Evolutionary conservation across 208 protist genomes (phyloP), one percentile per base, ranked within the genome.

Genomic region (Leishmania gerbilli): DNA sequence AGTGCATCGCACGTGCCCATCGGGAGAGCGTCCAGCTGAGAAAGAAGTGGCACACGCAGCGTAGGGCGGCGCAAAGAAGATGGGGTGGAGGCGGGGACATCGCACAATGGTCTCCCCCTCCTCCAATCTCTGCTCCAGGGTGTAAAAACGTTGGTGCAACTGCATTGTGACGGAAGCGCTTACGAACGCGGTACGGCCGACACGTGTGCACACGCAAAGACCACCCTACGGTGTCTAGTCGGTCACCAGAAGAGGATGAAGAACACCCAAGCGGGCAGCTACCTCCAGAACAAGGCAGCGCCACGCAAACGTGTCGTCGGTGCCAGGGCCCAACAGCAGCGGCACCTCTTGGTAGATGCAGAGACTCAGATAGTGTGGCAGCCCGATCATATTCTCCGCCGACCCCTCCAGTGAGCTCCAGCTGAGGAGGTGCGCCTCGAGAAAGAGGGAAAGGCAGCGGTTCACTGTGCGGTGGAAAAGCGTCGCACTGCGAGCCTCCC

Each of bases 391-490:
- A 1, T 85, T 76, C 17, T 84, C 76, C 79, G 90, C 92, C 51
- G 75, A 86, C 17, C 79, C 80, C 76, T 96, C 93, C 8, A 95
- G 78, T 37, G 93, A 80, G 76, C 91, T 95, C 88, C 91, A 95
- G 55, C 74, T 81, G 47, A 80, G 76, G n/a, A 92, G 67, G 77
- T 94, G 90, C 42, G 79, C 67, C 81, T 94, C 90, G 8, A 85
- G 87, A 24, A 94, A 85, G 17, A 88, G 47, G 64, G 79, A 55
- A 24, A 95, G 77, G 37, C 85, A 87, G 71, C 89, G 83, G 42
- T 62, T 56, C 21, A 91, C 74, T 19, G 84, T 84, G 6, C 65
- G 27, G 19, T 83, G 74, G 71, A 93, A 95, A 1, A 75, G 11
- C 0, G 8, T 42, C 42, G 87, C 76, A 27, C 89, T 77, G 2